Conservation (phyloP, 2,329 filamentous ascomycete genomes). For the Beauveria rudraprayagi region DNA sequence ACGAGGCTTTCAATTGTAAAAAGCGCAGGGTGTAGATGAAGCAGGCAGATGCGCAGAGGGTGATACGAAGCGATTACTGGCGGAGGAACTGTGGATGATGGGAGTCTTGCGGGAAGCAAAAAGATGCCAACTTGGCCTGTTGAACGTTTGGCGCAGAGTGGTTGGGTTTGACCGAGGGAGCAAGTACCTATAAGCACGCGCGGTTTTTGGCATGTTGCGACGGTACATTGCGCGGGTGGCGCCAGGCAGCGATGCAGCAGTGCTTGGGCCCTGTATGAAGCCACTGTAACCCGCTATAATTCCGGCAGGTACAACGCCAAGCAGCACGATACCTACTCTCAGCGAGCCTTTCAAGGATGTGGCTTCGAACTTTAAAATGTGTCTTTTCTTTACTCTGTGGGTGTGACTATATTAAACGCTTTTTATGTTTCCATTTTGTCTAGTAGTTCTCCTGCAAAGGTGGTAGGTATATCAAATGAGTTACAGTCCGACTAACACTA, state of each 20-base stretch:
- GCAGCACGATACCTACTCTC: too few species aligned
- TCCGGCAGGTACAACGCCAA: too few species aligned
- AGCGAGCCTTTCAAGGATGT: too few species aligned
- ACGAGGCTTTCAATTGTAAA: neutral
- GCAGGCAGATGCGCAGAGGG: neutral
- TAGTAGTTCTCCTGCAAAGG: too few species aligned
- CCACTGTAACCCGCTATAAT: neutral
- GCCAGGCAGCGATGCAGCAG: neutral
- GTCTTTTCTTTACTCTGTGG: too few species aligned
- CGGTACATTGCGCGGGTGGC: neutral
- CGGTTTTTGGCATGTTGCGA: neutral
- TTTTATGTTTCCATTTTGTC: too few species aligned
- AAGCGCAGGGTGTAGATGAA: neutral
- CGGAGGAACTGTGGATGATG: neutral
- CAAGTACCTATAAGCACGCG: neutral
- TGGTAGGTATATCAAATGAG: too few species aligned
- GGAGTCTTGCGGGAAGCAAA: neutral
- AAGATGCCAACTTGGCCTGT: conserved; percentile 7
- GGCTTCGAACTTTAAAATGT: too few species aligned
- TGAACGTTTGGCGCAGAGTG: neutral
- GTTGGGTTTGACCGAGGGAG: neutral
- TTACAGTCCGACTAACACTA: too few species aligned
- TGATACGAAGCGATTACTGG: neutral
- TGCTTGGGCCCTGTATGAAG: neutral
- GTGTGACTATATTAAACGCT: too few species aligned